Conservation (phyloP, 2,329 filamentous ascomycete species). For the Elsinoe batatas region DNA sequence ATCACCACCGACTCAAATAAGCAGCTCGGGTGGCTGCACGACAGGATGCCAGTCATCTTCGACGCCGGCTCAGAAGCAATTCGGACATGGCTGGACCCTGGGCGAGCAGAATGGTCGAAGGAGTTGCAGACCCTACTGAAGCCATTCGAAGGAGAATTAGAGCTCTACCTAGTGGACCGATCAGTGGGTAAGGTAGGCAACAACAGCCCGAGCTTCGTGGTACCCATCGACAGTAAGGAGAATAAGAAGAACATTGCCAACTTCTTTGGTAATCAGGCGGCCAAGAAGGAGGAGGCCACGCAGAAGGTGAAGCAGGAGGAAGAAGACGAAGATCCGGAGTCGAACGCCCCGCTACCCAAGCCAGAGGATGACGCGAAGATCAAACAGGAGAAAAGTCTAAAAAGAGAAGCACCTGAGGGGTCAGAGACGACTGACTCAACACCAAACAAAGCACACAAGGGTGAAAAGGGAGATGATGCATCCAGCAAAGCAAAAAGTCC, state of each 20-base stretch:
- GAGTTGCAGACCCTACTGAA: slow-evolving; percentile 71
- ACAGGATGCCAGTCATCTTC: slow-evolving; percentile 90
- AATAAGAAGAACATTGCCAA: slow-evolving; percentile 93
- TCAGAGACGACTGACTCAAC: slow-evolving; percentile 26
- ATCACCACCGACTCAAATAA: slow-evolving; percentile 83
- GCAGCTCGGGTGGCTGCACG: slow-evolving; percentile 77
- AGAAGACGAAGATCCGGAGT: slow-evolving; percentile 31
- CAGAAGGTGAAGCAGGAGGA: slow-evolving; percentile 24
- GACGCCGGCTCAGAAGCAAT: slow-evolving; percentile 64
- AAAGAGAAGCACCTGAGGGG: slow-evolving; percentile 38
- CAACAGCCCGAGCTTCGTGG: slow-evolving; percentile 71
- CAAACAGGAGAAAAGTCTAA: slow-evolving; percentile 30
- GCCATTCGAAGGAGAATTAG: slow-evolving; percentile 68
- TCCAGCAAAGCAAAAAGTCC: slow-evolving; percentile 15
- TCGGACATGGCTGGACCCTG: slow-evolving; percentile 68
- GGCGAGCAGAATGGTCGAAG: slow-evolving; percentile 59
- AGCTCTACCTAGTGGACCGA: slow-evolving; percentile 75
- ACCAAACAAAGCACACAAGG: slow-evolving; percentile 30
- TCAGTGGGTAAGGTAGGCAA: slow-evolving; percentile 94
- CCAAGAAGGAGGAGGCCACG: slow-evolving; percentile 27
- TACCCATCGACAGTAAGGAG: slow-evolving; percentile 72
- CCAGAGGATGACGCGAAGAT: slow-evolving; percentile 20
- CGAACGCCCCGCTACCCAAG: slow-evolving; percentile 44
- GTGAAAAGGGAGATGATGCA: slow-evolving; percentile 19
- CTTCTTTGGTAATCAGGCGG: slow-evolving; percentile 60